phyloP scores from a whole-genome alignment of 116 monocot species.

The Trichopus zeylanicus region DNA sequence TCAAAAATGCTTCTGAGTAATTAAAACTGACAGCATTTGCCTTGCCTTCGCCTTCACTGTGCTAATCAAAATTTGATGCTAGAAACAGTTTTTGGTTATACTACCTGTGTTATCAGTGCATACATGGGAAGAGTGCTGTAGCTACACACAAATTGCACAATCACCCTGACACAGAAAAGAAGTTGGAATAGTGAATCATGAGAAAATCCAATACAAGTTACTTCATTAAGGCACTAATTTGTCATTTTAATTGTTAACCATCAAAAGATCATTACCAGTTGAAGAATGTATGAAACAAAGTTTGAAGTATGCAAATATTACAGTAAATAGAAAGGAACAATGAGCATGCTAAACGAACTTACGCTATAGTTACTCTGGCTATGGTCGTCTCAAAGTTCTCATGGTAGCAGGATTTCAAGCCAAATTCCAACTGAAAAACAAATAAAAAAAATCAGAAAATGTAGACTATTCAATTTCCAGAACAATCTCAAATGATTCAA shows the following conservation, averaged over 20 bases:
- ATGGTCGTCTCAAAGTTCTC: slow-evolving; percentile 2
- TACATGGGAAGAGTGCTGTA: slow-evolving; percentile 1
- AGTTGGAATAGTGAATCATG: background rate
- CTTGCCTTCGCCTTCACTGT: too few relatives aligned
- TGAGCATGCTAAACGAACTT: background rate
- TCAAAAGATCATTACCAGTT: too few relatives aligned
- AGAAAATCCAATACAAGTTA: too few relatives aligned
- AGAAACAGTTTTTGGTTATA: background rate
- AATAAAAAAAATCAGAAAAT: background rate
- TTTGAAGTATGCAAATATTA: background rate
- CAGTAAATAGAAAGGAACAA: too few relatives aligned
- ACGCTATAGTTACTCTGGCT: slow-evolving; percentile 3
- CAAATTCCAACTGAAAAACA: background rate
- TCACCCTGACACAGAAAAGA: background rate
- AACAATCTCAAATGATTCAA: background rate
- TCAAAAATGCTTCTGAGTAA: background rate
- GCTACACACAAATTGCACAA: background rate
- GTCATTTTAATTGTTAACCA: too few relatives aligned
- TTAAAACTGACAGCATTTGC: too few relatives aligned
- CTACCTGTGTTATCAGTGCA: background rate
- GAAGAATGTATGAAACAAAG: too few relatives aligned
- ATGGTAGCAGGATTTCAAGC: background rate
- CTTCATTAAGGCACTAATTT: too few relatives aligned
- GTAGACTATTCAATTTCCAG: background rate
- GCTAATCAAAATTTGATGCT: too few relatives aligned